Base-by-base conservation (phyloP, 2,329 filamentous ascomycete genomes). In the Epichloe hybrida region DNA sequence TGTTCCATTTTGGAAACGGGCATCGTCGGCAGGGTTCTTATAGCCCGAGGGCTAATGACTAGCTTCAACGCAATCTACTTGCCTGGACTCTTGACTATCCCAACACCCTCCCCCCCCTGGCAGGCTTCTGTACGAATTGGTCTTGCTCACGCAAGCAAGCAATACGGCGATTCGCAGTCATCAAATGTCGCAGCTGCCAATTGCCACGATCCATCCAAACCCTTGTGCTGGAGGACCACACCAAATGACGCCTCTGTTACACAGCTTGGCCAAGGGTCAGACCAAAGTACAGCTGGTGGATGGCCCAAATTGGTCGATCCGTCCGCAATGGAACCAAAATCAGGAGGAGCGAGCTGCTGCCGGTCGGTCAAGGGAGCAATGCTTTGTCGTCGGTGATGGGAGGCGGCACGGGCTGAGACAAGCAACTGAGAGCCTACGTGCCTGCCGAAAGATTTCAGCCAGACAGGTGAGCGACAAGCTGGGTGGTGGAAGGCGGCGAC, bases 211-310 rank as follows among this genome's bases (percentile, higher is more conserved):
- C 55, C 59, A 58, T 59, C 55, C 57, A 56, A 57, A 57, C 53
- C 57, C 53, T 58, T 64, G 64, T 58, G 61, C 41, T n/a, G n/a
- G 8, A 50, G 56, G 59, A 64, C 63, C 61, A 65, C 64, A 65
- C 64, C 56, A 51, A 54, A 52, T 52, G 53, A 58, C 61, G 57
- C 61, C 60, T 59, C 53, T 17, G 64, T 66, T 49, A 56, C 57
- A 66, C 64, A 61, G 56, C 47, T 53, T 61, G 56, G 55, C 56
- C 57, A 53, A 58, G 56, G 20, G 59, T 49, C 46, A 44, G 52
- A 54, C 52, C 59, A 54, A 55, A 56, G 57, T 58, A 57, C 60
- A 59, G 61, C 60, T 59, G 59, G 51, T 57, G 58, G 61, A 64
- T 68, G 60, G 55, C 51, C 21, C n/a, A 27, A 40, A 46, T n/a